Percentiles rank a stretch among this genome's conserved stretches.
phyloP scores from a whole-genome alignment of 805 yeast species.

The Sugiyamaella lignohabitans region DNA sequence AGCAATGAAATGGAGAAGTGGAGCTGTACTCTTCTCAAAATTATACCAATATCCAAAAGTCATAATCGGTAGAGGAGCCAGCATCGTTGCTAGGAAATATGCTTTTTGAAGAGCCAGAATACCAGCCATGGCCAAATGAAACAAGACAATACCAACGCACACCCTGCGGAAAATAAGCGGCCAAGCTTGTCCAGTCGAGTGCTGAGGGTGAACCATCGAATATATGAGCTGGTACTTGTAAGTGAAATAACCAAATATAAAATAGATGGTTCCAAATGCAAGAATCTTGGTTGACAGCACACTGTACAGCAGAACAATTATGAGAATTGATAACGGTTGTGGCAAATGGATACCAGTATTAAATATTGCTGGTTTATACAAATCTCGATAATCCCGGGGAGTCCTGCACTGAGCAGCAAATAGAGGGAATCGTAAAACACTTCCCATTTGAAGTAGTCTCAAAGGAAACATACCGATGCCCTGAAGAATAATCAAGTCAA shows the following conservation, averaged over 20 bases:
- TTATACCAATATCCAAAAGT: constrained; percentile 66
- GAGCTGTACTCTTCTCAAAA: constrained; percentile 74
- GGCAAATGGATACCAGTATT: constrained; percentile 90
- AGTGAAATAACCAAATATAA: constrained; percentile 77
- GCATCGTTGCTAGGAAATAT: constrained; percentile 60
- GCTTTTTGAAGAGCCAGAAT: constrained; percentile 77
- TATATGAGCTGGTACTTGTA: constrained; percentile 86
- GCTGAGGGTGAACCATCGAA: constrained; percentile 91
- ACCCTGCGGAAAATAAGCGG: constrained; percentile 81
- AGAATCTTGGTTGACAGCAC: constrained; percentile 84
- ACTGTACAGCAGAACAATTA: constrained; percentile 80
- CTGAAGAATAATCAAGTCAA: constrained; percentile 74
- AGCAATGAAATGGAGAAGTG: constrained; percentile 80
- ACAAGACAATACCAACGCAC: constrained; percentile 69
- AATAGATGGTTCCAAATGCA: constrained; percentile 77
- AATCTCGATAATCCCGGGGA: constrained; percentile 69
- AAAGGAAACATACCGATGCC: constrained; percentile 88
- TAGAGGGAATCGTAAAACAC: constrained; percentile 66
- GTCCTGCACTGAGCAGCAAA: constrained; percentile 61
- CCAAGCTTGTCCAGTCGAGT: constrained; percentile 96
- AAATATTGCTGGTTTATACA: constrained; percentile 84
- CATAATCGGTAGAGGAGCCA: constrained; percentile 70
- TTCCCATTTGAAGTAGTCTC: constrained; percentile 74
- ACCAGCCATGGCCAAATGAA: constrained; percentile 92
- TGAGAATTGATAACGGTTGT: constrained; percentile 78